phyloP scores from a whole-genome alignment of 345 rosid species.

The Iberis pinnata region DNA sequence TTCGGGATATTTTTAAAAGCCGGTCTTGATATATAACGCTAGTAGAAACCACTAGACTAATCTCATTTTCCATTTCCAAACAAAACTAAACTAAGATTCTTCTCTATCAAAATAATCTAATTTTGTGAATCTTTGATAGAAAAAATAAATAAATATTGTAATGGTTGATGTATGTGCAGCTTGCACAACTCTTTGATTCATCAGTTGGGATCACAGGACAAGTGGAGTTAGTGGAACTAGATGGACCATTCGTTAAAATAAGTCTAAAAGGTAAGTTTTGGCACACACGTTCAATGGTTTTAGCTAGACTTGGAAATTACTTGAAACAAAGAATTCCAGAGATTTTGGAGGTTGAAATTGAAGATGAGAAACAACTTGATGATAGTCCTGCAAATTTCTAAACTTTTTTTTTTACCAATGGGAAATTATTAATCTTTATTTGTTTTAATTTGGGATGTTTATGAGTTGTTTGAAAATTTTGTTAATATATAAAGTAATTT shows the following conservation, averaged over 20 bases:
- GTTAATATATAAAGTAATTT: too few species aligned
- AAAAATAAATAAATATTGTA: not conserved
- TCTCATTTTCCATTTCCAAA: too few species aligned
- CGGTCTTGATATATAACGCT: too few species aligned
- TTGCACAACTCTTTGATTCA: slow-evolving; percentile 67
- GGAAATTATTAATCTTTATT: too few species aligned
- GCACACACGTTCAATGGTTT: slow-evolving; percentile 71
- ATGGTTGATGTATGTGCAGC: not conserved
- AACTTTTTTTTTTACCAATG: too few species aligned
- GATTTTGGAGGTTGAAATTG: slow-evolving; percentile 80
- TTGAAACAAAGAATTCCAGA: slow-evolving; percentile 96
- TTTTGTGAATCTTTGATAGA: too few species aligned
- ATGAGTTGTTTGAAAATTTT: too few species aligned
- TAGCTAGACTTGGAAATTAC: slow-evolving; percentile 81
- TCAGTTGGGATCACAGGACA: slow-evolving; percentile 80
- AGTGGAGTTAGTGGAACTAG: slow-evolving; percentile 75
- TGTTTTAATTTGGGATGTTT: too few species aligned
- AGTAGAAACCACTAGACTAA: too few species aligned
- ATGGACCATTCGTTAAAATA: slow-evolving; percentile 88
- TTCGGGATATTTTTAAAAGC: too few species aligned
- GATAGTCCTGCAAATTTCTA: slow-evolving; percentile 86
- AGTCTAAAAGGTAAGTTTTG: slow-evolving; percentile 81
- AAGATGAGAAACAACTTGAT: slow-evolving; percentile 82
- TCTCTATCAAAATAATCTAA: too few species aligned
- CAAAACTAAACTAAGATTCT: too few species aligned